phyloP scores from a whole-genome alignment of 306 rosid genomes.

The Lablab purpureus region DNA sequence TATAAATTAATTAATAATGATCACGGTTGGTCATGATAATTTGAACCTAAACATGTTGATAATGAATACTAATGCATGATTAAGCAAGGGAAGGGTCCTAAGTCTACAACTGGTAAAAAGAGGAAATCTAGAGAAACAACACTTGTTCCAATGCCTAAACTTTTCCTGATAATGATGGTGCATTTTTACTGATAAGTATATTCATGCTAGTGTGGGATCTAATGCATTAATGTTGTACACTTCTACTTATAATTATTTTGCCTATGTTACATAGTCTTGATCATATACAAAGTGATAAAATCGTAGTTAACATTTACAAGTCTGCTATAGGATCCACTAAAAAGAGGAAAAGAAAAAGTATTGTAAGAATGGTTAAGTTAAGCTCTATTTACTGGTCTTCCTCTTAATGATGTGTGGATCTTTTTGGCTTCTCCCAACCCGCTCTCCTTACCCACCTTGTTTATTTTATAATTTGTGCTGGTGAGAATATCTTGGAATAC shows the following conservation, averaged over 20 bases:
- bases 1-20: no score
- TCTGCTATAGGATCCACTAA: slow-evolving; percentile 58
- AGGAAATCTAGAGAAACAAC: slow-evolving; percentile 65
- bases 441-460: background rate
- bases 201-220: slow-evolving; percentile 36
- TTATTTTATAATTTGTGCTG: slow-evolving; percentile 14
- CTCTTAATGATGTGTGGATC: slow-evolving; percentile 18
- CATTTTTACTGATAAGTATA: slow-evolving; percentile 37
- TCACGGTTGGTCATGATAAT: no score
- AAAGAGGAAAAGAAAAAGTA: slow-evolving; percentile 74
- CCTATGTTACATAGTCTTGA: slow-evolving; percentile 64
- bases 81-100: slow-evolving; percentile 52
- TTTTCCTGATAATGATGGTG: slow-evolving; percentile 63
- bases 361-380: slow-evolving; percentile 77
- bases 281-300: slow-evolving; percentile 52
- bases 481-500: background rate
- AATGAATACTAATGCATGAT: no score
- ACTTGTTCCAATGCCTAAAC: slow-evolving; percentile 66
- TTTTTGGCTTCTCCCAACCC: background rate
- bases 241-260: slow-evolving; percentile 32
- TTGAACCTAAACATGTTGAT: no score
- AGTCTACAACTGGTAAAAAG: slow-evolving; percentile 53
- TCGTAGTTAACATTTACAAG: slow-evolving; percentile 54
- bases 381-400: slow-evolving; percentile 40
- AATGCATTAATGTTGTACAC: slow-evolving; percentile 33